A percentile compares a stretch with the other conserved stretches of the same genome.
Conservation (phyloP, 1,284 basidiomycete genomes). For the Termitomyces sp. region DNA sequence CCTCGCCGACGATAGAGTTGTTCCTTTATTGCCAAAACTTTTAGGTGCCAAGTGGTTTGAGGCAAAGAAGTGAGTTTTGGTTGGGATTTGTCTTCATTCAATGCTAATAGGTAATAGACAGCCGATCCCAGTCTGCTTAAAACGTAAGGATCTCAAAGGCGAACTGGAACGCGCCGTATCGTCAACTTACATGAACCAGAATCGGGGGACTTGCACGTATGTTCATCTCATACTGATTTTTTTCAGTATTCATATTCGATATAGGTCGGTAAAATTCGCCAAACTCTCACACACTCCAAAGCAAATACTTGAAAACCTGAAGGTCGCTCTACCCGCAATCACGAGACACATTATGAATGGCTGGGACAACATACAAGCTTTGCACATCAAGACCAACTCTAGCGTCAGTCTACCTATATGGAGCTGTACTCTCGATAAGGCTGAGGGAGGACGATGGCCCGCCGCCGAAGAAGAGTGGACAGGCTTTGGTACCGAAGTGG, state of each 20-base stretch:
- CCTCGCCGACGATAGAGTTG: constrained; percentile 87
- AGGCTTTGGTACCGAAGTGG: constrained; percentile 39
- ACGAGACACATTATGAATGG: constrained; percentile 69
- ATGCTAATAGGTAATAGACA: constrained; percentile 50
- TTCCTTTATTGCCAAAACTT: constrained; percentile 83
- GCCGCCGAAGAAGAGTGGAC: neutral
- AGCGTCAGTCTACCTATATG: constrained; percentile 89
- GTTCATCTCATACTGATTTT: constrained; percentile 26
- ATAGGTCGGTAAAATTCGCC: constrained; percentile 83
- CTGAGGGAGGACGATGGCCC: constrained; percentile 59
- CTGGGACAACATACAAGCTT: constrained; percentile 89
- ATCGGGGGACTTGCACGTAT: constrained; percentile 86
- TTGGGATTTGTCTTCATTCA: neutral
- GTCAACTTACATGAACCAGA: constrained; percentile 92
- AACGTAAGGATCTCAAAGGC: constrained; percentile 80
- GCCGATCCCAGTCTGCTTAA: constrained; percentile 88
- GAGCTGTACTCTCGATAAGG: constrained; percentile 66
- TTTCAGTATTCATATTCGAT: neutral
- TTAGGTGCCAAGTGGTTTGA: constrained; percentile 91
- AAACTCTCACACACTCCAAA: constrained; percentile 67
- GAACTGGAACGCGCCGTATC: constrained; percentile 89
- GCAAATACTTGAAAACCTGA: constrained; percentile 78
- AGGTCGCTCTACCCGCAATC: constrained; percentile 76
- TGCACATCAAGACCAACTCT: constrained; percentile 89
- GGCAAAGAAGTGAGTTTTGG: constrained; percentile 80